Evolutionary conservation across 441 rosid species (phyloP), one percentile per base, ranked within the genome.

Genomic region (Jatropha podagrica): DNA sequence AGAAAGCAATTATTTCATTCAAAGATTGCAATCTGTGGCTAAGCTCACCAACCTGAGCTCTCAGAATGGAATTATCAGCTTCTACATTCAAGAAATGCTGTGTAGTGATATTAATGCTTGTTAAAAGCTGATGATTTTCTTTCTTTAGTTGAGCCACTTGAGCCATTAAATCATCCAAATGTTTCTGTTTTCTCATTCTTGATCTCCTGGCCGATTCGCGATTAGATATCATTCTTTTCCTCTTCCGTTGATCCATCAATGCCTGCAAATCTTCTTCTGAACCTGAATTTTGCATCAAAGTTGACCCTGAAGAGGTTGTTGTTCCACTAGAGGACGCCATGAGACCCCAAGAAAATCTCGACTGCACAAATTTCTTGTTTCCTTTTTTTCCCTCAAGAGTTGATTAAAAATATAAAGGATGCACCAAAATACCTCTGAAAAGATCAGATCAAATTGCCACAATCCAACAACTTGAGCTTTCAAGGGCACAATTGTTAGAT

Each of bases 121-220:
- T 71, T 46, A 83, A 52, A 55, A 94, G 79, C 69, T 83, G 84
- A n/a, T 82, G 82, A 60, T 89, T 92, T 62, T 94, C 92, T 11
- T 80, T 79, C 55, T 75, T 78, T 56, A 92, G 83, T 74, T 85
- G 83, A 13, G 84, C 9, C 18, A 85, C 83, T 75, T 90, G 90
- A 18, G 78, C 48, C 75, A 79, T 79, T 5, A 95, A 84, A 80
- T 92, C 97, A 74, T 91, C 90, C 73, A 92, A 44, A 73, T 86
- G 96, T 83, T 91, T 90, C 85, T 91, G 96, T 46, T 94, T 95
- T 87, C 88, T 90, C 95, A 88, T 79, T 85, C 98, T 87, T n/a
- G 98, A 95, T 73, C 98, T 84, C 79, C 93, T 87, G n/a, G 98
- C 98, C 0, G 98, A 95, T 73, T 95, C 98, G 14, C 98, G 82